Conservation (phyloP, 306 rosid species). For the Corylus americana region DNA sequence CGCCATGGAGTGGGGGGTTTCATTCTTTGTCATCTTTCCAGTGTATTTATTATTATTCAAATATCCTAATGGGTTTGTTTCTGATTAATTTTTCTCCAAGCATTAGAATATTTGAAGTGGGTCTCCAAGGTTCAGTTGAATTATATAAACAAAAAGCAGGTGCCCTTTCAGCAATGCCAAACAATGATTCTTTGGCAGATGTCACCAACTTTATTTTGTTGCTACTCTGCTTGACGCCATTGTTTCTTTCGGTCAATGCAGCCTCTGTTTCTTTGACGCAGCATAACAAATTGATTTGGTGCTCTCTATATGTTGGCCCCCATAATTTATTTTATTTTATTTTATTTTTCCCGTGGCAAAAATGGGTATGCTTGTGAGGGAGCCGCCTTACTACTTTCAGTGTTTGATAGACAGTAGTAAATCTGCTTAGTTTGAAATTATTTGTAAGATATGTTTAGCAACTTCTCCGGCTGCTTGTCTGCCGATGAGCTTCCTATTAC, state of each 20-base stretch:
- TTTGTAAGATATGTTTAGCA: neutral
- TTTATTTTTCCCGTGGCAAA: no score
- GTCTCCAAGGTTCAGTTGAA: neutral
- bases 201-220: neutral
- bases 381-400: no score
- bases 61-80: neutral
- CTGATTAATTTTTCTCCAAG: neutral
- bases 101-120: neutral
- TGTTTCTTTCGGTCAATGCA: neutral
- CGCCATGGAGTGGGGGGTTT: slow-evolving; percentile 25
- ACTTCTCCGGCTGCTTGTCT: neutral
- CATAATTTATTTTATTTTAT: no score
- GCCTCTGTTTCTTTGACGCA: neutral
- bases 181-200: neutral
- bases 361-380: no score
- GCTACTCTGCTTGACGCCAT: neutral
- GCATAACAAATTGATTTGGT: neutral
- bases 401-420: neutral
- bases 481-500: neutral
- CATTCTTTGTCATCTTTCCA: slow-evolving; percentile 28
- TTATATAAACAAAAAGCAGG: neutral
- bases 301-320: no score
- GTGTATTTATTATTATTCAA: neutral
- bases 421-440: neutral
- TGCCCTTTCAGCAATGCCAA: slow-evolving; percentile 5